Conservation (phyloP, 2,329 filamentous ascomycete genomes). For the Phaeosphaeriaceae sp. region DNA sequence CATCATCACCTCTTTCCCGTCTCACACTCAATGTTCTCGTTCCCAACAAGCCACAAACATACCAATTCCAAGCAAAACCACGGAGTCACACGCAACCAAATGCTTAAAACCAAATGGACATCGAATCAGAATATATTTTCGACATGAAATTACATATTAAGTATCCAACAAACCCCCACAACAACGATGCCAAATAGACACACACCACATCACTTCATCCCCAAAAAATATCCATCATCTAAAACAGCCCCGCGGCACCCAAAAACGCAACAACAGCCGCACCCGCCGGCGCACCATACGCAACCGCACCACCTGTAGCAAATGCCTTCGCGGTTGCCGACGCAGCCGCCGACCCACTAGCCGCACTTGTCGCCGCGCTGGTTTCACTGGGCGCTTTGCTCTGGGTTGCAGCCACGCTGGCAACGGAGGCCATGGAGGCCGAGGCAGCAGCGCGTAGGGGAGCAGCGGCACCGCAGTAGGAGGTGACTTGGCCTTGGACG, state of each 20-base stretch:
- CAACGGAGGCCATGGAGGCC: slow-evolving; percentile 21
- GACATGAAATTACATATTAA: not conserved
- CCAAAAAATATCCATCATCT: slow-evolving; percentile 2
- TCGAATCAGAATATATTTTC: not conserved
- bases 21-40: too few species aligned
- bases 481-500: slow-evolving; percentile 44
- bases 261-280: slow-evolving; percentile 33
- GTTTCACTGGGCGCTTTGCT: slow-evolving; percentile 11
- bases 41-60: too few species aligned
- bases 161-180: not conserved
- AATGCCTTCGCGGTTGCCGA: slow-evolving; percentile 11
- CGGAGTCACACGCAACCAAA: too few species aligned
- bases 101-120: not conserved
- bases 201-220: not conserved
- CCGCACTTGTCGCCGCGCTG: slow-evolving; percentile 3
- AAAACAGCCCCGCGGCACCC: slow-evolving; percentile 25
- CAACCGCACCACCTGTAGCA: slow-evolving; percentile 4
- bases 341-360: slow-evolving; percentile 7
- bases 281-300: slow-evolving; percentile 19
- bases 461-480: slow-evolving; percentile 52
- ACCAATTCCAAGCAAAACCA: too few species aligned
- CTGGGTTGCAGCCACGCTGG: slow-evolving; percentile 27
- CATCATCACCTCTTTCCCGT: too few species aligned
- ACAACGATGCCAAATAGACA: not conserved
- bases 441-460: slow-evolving; percentile 36